Conservation (phyloP, 208 protist species). For the Trypanosoma lewisi region DNA sequence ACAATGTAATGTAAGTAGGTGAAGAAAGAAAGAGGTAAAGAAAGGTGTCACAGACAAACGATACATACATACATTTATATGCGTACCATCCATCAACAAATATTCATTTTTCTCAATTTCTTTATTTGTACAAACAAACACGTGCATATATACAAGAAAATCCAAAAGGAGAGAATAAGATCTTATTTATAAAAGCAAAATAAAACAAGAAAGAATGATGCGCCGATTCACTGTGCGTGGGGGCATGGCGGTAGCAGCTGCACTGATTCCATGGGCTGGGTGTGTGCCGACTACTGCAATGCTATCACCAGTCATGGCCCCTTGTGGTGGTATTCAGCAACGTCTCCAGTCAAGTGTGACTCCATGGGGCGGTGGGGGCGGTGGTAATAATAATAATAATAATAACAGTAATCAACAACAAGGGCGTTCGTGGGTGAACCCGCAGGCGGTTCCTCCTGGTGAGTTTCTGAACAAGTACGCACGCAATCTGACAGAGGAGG, state of each 20-base stretch:
- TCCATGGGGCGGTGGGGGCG: slow-evolving; percentile 37
- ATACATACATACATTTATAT: slow-evolving; percentile 3
- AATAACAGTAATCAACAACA: slow-evolving; percentile 47
- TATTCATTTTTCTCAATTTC: not conserved
- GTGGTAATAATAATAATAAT: slow-evolving; percentile 18
- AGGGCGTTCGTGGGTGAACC: slow-evolving; percentile 84
- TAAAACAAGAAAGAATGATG: slow-evolving; percentile 29
- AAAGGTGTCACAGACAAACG: not conserved
- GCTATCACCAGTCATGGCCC: not conserved
- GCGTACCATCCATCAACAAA: not conserved
- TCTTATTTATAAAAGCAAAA: slow-evolving; percentile 1
- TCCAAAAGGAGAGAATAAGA: not conserved
- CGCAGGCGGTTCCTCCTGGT: slow-evolving; percentile 80
- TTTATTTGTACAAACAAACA: slow-evolving; percentile 7
- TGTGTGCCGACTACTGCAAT: not conserved
- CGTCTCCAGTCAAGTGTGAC: slow-evolving; percentile 51
- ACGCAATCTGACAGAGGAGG: slow-evolving; percentile 93
- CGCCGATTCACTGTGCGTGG: slow-evolving; percentile 15
- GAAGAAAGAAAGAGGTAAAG: slow-evolving; percentile 2
- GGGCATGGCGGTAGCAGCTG: not conserved
- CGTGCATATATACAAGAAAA: not conserved
- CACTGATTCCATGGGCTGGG: not conserved
- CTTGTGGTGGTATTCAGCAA: slow-evolving; percentile 4
- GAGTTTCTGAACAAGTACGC: slow-evolving; percentile 97
- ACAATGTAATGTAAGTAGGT: not conserved